Conservation (phyloP, 2,329 filamentous ascomycete species). For the Sarocladium strictum region DNA sequence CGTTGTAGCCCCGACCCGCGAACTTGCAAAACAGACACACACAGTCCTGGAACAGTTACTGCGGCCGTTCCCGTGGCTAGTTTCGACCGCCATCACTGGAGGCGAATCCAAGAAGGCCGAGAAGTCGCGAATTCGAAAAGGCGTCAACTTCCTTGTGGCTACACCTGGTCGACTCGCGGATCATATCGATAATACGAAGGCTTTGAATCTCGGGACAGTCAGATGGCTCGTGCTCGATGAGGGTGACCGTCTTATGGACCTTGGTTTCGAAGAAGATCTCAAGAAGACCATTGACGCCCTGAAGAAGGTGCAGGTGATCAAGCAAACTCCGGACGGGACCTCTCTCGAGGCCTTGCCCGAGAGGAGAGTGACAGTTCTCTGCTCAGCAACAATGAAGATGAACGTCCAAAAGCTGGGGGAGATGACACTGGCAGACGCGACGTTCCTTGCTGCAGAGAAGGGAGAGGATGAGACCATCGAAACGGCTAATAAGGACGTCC, state of each 20-base stretch:
- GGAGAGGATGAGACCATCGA: slow-evolving; percentile 40
- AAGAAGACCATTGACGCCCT: slow-evolving; percentile 79
- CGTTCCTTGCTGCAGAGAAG: slow-evolving; percentile 70
- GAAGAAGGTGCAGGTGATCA: slow-evolving; percentile 55
- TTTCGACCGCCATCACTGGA: slow-evolving; percentile 75
- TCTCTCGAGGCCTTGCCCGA: slow-evolving; percentile 61
- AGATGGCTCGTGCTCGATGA: slow-evolving; percentile 94
- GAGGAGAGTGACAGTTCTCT: slow-evolving; percentile 79
- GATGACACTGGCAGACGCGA: slow-evolving; percentile 88
- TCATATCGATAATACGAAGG: slow-evolving; percentile 88
- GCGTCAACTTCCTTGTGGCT: slow-evolving; percentile 90
- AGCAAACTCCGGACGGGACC: slow-evolving; percentile 52
- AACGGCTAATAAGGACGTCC: slow-evolving; percentile 33
- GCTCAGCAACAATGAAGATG: slow-evolving; percentile 97
- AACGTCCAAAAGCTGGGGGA: slow-evolving; percentile 90
- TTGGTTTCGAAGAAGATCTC: slow-evolving; percentile 93
- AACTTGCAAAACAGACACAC: slow-evolving; percentile 90
- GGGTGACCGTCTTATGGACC: slow-evolving; percentile 95
- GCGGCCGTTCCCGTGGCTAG: slow-evolving; percentile 88
- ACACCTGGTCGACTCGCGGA: slow-evolving; percentile 88
- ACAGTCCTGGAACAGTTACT: slow-evolving; percentile 79
- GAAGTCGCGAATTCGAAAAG: slow-evolving; percentile 89
- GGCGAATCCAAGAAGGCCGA: slow-evolving; percentile 71
- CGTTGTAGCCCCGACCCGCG: slow-evolving; percentile 87
- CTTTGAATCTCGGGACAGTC: slow-evolving; percentile 79